Conservation (phyloP, 2,329 filamentous ascomycete genomes). For the Cladosporium sp. region DNA sequence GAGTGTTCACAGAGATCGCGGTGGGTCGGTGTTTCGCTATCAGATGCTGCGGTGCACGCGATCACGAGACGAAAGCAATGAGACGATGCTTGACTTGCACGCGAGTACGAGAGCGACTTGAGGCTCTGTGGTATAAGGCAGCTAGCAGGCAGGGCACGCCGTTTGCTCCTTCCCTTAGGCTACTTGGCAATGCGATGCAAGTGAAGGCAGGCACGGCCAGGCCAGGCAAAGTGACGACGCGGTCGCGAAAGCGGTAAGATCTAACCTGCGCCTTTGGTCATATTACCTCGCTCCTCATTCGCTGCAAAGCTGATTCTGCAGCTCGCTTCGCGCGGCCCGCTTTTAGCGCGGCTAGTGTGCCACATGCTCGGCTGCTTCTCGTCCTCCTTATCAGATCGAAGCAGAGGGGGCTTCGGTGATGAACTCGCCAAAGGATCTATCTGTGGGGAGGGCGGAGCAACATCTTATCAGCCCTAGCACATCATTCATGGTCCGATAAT, state of each 20-base stretch:
- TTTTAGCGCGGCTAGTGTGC: neutral
- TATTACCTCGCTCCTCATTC: slow-evolving; percentile 6
- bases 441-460: neutral
- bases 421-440: neutral
- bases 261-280: neutral
- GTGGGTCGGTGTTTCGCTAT: neutral
- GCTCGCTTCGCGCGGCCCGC: neutral
- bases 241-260: slow-evolving; percentile 13
- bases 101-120: neutral
- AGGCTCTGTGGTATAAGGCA: neutral
- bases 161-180: neutral
- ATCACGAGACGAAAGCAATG: neutral
- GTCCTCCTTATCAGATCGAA: neutral
- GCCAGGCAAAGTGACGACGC: slow-evolving; percentile 4
- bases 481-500: neutral
- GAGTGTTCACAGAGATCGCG: slow-evolving; percentile 2
- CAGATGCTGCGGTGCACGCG: neutral
- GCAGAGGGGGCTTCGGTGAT: neutral
- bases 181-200: slow-evolving; percentile 4
- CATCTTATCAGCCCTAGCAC: neutral
- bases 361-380: neutral
- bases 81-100: neutral
- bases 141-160: no score
- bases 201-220: neutral
- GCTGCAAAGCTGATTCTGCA: neutral